Conservation (phyloP, 352 stramenopile species). For the Thalassiosira hispida region DNA sequence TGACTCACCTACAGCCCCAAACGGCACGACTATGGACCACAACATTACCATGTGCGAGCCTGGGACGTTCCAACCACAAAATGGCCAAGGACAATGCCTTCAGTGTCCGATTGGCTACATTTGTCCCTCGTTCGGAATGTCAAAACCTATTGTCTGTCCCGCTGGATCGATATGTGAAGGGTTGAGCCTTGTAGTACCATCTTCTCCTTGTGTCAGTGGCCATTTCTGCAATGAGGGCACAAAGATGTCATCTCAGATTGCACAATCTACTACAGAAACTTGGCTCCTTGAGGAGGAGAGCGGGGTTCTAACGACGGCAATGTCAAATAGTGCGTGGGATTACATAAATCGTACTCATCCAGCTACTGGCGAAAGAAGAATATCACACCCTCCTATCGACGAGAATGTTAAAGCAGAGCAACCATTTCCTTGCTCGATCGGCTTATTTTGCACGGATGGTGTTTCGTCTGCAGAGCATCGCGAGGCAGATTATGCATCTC, state of each 20-base stretch:
- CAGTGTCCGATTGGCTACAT: constrained; percentile 93
- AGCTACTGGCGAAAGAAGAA: constrained; percentile 59
- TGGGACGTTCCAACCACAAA: constrained; percentile 92
- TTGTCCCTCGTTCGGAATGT: constrained; percentile 91
- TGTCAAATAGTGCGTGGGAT: constrained; percentile 53
- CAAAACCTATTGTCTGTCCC: constrained; percentile 90
- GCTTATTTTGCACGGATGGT: constrained; percentile 91
- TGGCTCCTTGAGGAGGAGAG: constrained; percentile 60
- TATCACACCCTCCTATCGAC: constrained; percentile 45
- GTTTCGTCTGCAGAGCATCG: constrained; percentile 82
- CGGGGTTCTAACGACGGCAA: constrained; percentile 43
- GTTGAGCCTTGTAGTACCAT: constrained; percentile 87
- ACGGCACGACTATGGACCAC: constrained; percentile 59
- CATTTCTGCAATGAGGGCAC: constrained; percentile 93
- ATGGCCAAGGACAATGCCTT: constrained; percentile 87
- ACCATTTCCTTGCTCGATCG: constrained; percentile 93
- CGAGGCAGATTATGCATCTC: constrained; percentile 91
- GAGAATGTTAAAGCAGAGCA: constrained; percentile 82
- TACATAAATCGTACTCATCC: constrained; percentile 46
- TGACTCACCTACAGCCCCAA: constrained; percentile 88
- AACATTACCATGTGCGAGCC: constrained; percentile 95
- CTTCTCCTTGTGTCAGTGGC: constrained; percentile 89
- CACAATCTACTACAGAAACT: constrained; percentile 45
- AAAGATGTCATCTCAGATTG: constrained; percentile 87
- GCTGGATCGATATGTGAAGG: constrained; percentile 92